Percentiles rank a stretch among this genome's conserved stretches.
Conservation (phyloP, 768 basidiomycete species). For the Amanita muscaria region DNA sequence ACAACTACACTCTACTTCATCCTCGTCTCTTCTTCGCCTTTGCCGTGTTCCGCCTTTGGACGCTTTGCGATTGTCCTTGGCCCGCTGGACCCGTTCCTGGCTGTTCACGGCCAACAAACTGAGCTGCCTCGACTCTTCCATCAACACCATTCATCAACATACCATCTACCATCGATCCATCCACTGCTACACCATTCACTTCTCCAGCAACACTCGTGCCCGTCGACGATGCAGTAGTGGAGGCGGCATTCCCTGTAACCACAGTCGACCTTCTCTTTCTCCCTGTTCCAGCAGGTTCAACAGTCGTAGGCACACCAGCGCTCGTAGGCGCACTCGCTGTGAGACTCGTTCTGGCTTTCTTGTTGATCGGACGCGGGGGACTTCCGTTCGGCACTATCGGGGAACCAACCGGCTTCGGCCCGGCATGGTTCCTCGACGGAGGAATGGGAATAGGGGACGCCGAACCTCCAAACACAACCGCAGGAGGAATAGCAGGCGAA, state of each 20-base stretch:
- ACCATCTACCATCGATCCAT: background rate
- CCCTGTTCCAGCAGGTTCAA: conserved; percentile 11
- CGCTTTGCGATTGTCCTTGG: too few relatives aligned
- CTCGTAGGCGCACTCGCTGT: conserved; percentile 7
- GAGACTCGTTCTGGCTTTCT: conserved; percentile 9
- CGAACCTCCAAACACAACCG: too few relatives aligned
- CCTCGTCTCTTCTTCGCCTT: too few relatives aligned
- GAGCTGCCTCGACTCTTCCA: too few relatives aligned
- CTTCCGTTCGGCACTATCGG: background rate
- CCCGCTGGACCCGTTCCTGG: too few relatives aligned
- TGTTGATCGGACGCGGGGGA: conserved; percentile 11
- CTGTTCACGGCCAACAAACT: too few relatives aligned
- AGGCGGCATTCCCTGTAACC: conserved; percentile 2
- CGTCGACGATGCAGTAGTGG: too few relatives aligned
- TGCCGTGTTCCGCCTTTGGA: too few relatives aligned
- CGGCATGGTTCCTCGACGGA: background rate
- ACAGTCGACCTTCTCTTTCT: conserved; percentile 16
- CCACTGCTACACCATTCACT: conserved; percentile 4
- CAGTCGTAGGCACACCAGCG: conserved; percentile 16
- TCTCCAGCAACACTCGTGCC: background rate
- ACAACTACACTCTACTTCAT: too few relatives aligned
- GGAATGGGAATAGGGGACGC: background rate
- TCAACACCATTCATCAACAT: too few relatives aligned
- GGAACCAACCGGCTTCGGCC: conserved; percentile 7
- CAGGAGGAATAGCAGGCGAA: too few relatives aligned